A percentile compares a stretch with the other conserved stretches of the same genome.
phyloP scores from a whole-genome alignment of 129 eudicot species.

The Tagetes erecta region DNA sequence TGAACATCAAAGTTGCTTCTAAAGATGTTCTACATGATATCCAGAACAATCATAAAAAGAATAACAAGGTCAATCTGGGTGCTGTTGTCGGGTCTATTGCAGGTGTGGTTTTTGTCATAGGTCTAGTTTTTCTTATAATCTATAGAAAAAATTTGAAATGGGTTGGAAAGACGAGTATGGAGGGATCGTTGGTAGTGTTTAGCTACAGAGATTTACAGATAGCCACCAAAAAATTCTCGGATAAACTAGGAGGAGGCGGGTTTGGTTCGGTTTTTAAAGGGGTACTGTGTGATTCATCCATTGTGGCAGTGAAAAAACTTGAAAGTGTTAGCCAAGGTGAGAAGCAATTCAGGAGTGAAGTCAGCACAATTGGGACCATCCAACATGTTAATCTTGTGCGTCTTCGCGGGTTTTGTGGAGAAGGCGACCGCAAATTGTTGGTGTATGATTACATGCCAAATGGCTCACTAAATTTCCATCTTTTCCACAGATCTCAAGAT shows the following conservation, averaged over 20 bases:
- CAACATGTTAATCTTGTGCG: slow-evolving; percentile 74
- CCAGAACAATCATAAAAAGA: background rate
- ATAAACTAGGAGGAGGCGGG: slow-evolving; percentile 57
- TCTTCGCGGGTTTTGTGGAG: slow-evolving; percentile 64
- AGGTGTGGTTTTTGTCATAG: slow-evolving; percentile 32
- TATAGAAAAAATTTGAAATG: slow-evolving; percentile 4
- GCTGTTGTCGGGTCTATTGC: slow-evolving; percentile 38
- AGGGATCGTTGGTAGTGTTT: slow-evolving; percentile 53
- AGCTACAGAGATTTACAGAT: slow-evolving; percentile 45
- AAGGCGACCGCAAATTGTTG: slow-evolving; percentile 44
- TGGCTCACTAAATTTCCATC: slow-evolving; percentile 55
- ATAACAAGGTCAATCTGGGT: slow-evolving; percentile 22
- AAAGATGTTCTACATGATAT: slow-evolving; percentile 32
- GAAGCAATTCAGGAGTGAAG: slow-evolving; percentile 72
- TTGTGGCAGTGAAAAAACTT: slow-evolving; percentile 67
- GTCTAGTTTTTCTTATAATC: slow-evolving; percentile 23
- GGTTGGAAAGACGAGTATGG: slow-evolving; percentile 29
- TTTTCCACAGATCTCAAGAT: slow-evolving; percentile 34
- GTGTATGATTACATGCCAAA: slow-evolving; percentile 77
- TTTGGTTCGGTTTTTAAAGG: slow-evolving; percentile 63
- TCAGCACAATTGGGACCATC: slow-evolving; percentile 65
- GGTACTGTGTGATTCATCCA: slow-evolving; percentile 46
- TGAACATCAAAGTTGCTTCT: slow-evolving; percentile 54
- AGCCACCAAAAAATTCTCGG: slow-evolving; percentile 53
- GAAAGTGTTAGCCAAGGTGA: slow-evolving; percentile 60